Evolutionary conservation across 805 yeast genomes (phyloP).

Genomic region (Yarrowia yakushimensis): DNA sequence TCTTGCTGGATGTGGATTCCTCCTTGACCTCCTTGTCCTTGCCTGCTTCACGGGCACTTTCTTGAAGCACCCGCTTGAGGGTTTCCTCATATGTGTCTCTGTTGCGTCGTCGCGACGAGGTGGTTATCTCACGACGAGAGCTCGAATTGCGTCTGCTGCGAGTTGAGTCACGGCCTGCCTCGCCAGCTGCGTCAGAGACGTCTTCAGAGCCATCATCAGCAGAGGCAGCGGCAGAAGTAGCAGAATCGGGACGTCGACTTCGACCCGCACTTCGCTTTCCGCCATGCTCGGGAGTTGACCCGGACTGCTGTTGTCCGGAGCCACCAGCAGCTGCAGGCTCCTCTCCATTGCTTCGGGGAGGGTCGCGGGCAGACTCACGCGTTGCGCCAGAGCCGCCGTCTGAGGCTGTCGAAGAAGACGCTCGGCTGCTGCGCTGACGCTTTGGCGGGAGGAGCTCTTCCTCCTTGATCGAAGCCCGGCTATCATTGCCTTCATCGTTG

Average conservation of each 20-base stretch:
- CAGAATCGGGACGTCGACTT: slow-evolving; percentile 25
- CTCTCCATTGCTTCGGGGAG: slow-evolving; percentile 14
- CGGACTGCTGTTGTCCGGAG: not conserved
- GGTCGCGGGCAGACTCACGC: slow-evolving; percentile 22
- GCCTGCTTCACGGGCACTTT: slow-evolving; percentile 25
- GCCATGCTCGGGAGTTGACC: not conserved
- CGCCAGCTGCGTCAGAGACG: slow-evolving; percentile 22
- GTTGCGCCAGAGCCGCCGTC: not conserved
- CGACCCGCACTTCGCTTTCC: slow-evolving; percentile 7
- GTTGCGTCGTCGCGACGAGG: slow-evolving; percentile 6
- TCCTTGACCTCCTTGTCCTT: slow-evolving; percentile 27
- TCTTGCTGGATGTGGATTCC: not conserved
- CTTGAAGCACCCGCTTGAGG: slow-evolving; percentile 40
- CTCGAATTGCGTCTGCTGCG: slow-evolving; percentile 26
- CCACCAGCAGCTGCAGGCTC: slow-evolving; percentile 11
- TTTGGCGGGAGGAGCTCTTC: slow-evolving; percentile 9
- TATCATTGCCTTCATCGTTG: slow-evolving; percentile 26
- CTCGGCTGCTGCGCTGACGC: slow-evolving; percentile 20
- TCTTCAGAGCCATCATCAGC: slow-evolving; percentile 24
- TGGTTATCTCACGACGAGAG: slow-evolving; percentile 36
- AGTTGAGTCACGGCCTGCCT: slow-evolving; percentile 20
- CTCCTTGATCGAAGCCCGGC: slow-evolving; percentile 11
- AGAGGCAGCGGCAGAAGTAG: slow-evolving; percentile 22
- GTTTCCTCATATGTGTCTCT: slow-evolving; percentile 36
- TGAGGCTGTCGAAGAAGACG: slow-evolving; percentile 17